Base-by-base conservation (phyloP, 2,329 filamentous ascomycete species). In the Epichloe coenophiala region DNA sequence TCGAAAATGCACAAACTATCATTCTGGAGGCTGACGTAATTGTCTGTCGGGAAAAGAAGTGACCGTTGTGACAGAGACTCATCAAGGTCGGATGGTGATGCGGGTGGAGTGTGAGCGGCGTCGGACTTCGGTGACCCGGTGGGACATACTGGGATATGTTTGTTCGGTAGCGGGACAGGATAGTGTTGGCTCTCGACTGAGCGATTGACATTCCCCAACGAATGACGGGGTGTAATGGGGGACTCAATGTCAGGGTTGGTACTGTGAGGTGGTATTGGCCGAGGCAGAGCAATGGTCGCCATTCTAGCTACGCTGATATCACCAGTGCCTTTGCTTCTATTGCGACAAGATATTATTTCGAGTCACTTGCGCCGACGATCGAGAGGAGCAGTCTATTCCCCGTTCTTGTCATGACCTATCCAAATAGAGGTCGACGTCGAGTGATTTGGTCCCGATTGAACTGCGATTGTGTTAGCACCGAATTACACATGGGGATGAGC, bases 71-170 rank as follows among this genome's bases (percentile, higher is more conserved):
- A 72, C 45, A 76, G 65, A 41, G 17, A 23, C 41, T 69, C 70
- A 44, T 76, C 64, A 49, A 75, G 69, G 51, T 77, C 73, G 48
- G 77, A 76, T 13, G 81, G 85, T 11, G 87, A 88, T 15, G 79
- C 74, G 7, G 80, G 80, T 46, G 81, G 81, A 35, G 82, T 81
- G 59, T 77, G 75, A 45, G 77, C 74, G 53, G 73, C 75, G 59
- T 72, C 72, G 49, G 66, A 68, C 56, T 60, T 61, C 44, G 71
- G 79, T 55, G 87, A 84, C 2, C 89, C 89, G 1, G 89, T 80
- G n/a, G 88, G 85, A 68, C 88, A 95, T 58, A 84, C 72, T n/a
- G 90, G 89, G 23, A 95, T 74, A 67, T 95, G 88, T 67, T 93
- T 95, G 69, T 95, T 95, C 9, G 89, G 88, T 23, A 93, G 74